Evolutionary conservation across 2,329 filamentous ascomycete genomes (phyloP), one percentile per base, ranked within the genome.

Genomic region (Nothomitra cinnamomea): DNA sequence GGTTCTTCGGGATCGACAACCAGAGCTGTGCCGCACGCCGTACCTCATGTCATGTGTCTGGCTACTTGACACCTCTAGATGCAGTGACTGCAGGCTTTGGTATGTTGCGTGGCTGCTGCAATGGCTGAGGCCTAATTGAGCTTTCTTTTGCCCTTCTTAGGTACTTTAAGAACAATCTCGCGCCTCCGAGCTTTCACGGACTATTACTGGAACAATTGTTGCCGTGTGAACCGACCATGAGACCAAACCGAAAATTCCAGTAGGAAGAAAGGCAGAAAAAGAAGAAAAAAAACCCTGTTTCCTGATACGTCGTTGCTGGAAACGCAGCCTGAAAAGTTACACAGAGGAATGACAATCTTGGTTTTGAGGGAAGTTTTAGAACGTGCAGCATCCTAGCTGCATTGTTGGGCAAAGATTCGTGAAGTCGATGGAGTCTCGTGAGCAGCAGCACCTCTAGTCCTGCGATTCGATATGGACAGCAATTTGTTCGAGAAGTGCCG

Each of bases 31-130:
- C 21, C 12, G 21, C 21, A 28, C 15, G 21, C 28, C 17, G 40
- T 52, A 21, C n/a, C 22, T 49, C 45, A 49, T 49, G 45, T 49
- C 24, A 49, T 49, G 45, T 49, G 24, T 15, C 10, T 19, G 24
- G 4, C 28, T 32, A 10, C 28, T 32, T 32, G 24, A 35, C 12
- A 49, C 32, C 32, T 28, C 24, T 49, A 28, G 45, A 24, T 49
- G 25, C 13, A 19, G 13, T 24, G 13, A 49, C 24, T 35, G 25
- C 25, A 49, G 45, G 45, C 24, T n/a, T 49, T 2, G 43, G 21
- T 10, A 48, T 48, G 21, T 6, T 22, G 6, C 10, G 19, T 24
- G 45, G n/a, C 12, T 24, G 13, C 24, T 32, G 13, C n/a, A 1
- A 17, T 49, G 45, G 24, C 32, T 35, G 45, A 49, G 24, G 45